Conservation (phyloP, 2,329 filamentous ascomycete species). For the Fusarium odoratissimum region DNA sequence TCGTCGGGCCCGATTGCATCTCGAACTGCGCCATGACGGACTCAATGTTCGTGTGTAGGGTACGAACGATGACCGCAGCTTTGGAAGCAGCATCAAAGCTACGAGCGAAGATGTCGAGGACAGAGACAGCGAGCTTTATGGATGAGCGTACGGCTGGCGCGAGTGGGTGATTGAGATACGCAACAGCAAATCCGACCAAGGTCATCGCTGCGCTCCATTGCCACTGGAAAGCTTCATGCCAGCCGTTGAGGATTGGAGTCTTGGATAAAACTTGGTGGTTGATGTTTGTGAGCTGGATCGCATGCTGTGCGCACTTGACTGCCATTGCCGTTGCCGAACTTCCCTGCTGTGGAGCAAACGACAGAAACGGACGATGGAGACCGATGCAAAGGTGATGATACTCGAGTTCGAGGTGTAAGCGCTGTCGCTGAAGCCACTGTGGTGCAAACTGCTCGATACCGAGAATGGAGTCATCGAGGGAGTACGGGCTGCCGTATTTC, state of each 20-base stretch:
- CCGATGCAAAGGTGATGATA: slow-evolving; percentile 14
- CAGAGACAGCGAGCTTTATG: not conserved
- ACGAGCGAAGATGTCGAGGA: not conserved
- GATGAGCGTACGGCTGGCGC: not conserved
- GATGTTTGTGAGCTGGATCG: slow-evolving; percentile 5
- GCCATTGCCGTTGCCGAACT: not conserved
- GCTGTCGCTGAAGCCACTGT: slow-evolving; percentile 11
- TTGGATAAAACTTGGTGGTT: not conserved
- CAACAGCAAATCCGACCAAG: not conserved
- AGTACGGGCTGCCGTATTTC: not conserved
- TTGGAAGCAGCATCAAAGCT: slow-evolving; percentile 14
- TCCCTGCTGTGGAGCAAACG: not conserved
- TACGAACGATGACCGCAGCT: not conserved
- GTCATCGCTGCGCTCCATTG: slow-evolving; percentile 21
- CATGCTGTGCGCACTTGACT: not conserved
- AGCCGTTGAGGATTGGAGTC: not conserved
- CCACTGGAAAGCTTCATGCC: slow-evolving; percentile 24
- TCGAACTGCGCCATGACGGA: slow-evolving; percentile 10
- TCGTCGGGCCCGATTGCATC: not conserved
- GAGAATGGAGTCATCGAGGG: not conserved
- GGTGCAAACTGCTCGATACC: slow-evolving; percentile 6
- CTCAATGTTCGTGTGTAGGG: slow-evolving; percentile 10
- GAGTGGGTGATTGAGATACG: not conserved
- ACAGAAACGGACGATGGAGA: slow-evolving; percentile 12
- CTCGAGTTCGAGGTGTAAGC: slow-evolving; percentile 1